Evolutionary conservation across 176 grass and related monocot genomes (phyloP).

Genomic region (Lolium perenne): DNA sequence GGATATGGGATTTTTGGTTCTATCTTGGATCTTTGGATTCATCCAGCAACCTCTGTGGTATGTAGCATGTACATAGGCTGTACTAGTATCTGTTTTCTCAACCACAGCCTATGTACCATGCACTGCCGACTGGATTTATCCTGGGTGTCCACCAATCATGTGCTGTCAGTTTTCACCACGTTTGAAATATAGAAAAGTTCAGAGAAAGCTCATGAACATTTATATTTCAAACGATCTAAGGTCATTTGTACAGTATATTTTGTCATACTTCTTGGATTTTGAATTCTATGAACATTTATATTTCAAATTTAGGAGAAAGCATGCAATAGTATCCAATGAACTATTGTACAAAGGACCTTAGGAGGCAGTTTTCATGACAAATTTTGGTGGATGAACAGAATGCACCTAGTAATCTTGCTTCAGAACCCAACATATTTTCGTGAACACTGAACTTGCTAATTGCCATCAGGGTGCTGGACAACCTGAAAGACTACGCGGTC

Average conservation of each 20-base stretch:
- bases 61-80: neutral
- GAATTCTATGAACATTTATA: too few relatives aligned
- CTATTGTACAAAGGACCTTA: too few relatives aligned
- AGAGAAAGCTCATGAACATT: too few relatives aligned
- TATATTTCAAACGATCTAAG: too few relatives aligned
- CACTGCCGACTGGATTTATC: slow-evolving; percentile 10
- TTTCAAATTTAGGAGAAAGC: too few relatives aligned
- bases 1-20: neutral
- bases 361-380: neutral
- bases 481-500: slow-evolving; percentile 91
- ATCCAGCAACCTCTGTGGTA: neutral
- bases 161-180: neutral
- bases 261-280: too few relatives aligned
- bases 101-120: neutral
- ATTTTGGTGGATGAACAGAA: neutral
- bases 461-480: slow-evolving; percentile 80
- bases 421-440: neutral
- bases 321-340: too few relatives aligned
- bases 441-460: slow-evolving; percentile 9
- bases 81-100: neutral
- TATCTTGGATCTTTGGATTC: slow-evolving; percentile 27
- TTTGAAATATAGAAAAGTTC: neutral
- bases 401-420: neutral
- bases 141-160: neutral
- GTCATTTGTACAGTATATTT: too few relatives aligned